Conservation (phyloP, 1,284 basidiomycete genomes). For the Ustilago curta region DNA sequence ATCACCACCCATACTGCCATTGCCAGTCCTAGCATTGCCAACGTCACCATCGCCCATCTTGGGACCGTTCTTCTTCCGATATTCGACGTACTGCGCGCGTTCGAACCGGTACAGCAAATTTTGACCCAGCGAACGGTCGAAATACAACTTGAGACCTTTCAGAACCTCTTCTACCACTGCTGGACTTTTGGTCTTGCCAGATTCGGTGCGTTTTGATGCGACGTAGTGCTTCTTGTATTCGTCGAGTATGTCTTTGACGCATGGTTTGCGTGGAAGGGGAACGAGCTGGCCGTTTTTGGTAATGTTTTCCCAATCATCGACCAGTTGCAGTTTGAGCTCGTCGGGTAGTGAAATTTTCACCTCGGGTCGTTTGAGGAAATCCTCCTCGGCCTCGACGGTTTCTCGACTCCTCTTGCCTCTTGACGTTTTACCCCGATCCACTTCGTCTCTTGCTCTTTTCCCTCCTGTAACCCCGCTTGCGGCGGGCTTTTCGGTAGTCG, state of each 20-base stretch:
- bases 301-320: conserved; percentile 97
- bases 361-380: conserved; percentile 80
- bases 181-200: conserved; percentile 67
- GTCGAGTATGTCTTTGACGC: conserved; percentile 81
- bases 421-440: conserved; percentile 8
- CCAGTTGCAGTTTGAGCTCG: conserved; percentile 85
- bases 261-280: conserved; percentile 83
- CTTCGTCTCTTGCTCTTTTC: conserved; percentile 21
- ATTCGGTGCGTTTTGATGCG: conserved; percentile 6
- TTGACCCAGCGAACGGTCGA: conserved; percentile 88
- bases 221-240: conserved; percentile 74
- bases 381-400: conserved; percentile 70
- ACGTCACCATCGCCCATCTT: conserved; percentile 70
- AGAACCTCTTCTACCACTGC: conserved; percentile 81
- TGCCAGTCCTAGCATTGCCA: conserved; percentile 70
- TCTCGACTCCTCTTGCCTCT: conserved; percentile 39
- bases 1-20: conserved; percentile 38
- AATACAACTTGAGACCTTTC: conserved; percentile 90
- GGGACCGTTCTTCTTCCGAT: conserved; percentile 77
- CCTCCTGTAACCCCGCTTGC: conserved; percentile 24
- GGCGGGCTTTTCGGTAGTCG: conserved; percentile 15
- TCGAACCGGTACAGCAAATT: conserved; percentile 95
- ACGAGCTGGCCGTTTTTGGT: conserved; percentile 93
- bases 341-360: conserved; percentile 92
- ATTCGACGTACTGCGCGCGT: conserved; percentile 87